Base-by-base conservation (phyloP, 2,329 filamentous ascomycete genomes). In the Endoconidiophora laricicola region DNA sequence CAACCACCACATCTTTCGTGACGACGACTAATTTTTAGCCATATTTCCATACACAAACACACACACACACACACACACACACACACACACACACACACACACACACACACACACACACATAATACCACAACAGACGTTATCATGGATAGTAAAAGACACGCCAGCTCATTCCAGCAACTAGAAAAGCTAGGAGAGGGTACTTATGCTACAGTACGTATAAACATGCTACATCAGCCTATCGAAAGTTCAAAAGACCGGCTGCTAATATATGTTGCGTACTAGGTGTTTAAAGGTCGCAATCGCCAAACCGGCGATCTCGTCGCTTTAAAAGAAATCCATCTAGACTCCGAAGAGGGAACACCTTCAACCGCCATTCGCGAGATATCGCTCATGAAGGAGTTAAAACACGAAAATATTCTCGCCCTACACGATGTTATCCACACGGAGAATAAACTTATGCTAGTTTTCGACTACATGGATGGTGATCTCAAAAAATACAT, bases 381-480 rank as follows among this genome's bases (percentile, higher is more conserved):
- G 66, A 98, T 98, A 60, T 95, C 88, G 1, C 74, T 98, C 52
- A 96, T 98, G 91, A 98, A 98, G 68, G 91, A 98, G 68, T 76
- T 98, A 57, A 96, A 96, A 67, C 91, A 98, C 66, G 88, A 95
- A 64, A 96, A 95, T 63, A 96, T 98, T 57, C 88, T 98, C 59
- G 86, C 83, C 53, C 79, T 98, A 4, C 86, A 96, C 73, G 91
- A 98, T 72, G 91, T 98, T 51, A 96, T 98, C 60, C 91, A 98
- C 66, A 98, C 91, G 52, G 91, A 98, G 71, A 98, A 96, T 69
- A 98, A 98, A 66, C 79, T 98, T 52, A 98, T 98, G 91, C 80
- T 98, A 39, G 91, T 98, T 7, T 98, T 98, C 59, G 91, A 98
- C 66, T 94, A 81, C 66, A 95, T 98, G 90, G 91, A 98, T 66